Conservation (phyloP, 2,329 filamentous ascomycete genomes). For the Aspergillus spinulosporus region DNA sequence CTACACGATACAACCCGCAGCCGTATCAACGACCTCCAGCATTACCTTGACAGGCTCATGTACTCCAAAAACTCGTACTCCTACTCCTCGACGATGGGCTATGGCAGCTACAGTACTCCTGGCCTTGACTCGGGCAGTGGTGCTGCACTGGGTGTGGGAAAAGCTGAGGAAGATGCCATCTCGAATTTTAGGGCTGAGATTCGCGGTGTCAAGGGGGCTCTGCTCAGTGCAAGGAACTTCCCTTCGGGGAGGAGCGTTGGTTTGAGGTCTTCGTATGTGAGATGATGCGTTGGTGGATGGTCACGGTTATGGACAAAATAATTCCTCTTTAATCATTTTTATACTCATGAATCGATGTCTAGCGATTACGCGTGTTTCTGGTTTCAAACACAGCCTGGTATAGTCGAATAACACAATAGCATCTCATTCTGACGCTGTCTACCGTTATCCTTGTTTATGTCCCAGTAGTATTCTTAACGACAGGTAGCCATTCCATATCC, state of each 20-base stretch:
- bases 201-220: constrained; percentile 62
- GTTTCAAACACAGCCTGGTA: neutral
- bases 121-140: constrained; percentile 26
- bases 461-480: too few relatives aligned
- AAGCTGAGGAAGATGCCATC: constrained; percentile 57
- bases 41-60: constrained; percentile 53
- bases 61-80: constrained; percentile 32
- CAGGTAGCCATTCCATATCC: too few relatives aligned
- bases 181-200: constrained; percentile 61
- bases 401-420: neutral
- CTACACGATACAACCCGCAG: constrained; percentile 36
- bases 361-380: neutral
- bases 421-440: neutral
- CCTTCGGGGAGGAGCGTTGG: constrained; percentile 38
- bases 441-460: neutral
- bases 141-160: constrained; percentile 31
- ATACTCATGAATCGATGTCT: neutral
- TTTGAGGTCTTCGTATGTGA: constrained; percentile 15
- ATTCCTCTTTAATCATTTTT: neutral
- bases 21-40: constrained; percentile 48
- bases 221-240: constrained; percentile 64
- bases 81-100: constrained; percentile 30
- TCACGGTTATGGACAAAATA: neutral
- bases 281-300: neutral
- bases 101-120: constrained; percentile 37